A percentile compares a stretch with the other conserved stretches of the same genome.
phyloP scores from a whole-genome alignment of 768 basidiomycete species.

The Rhizopogon sp. region DNA sequence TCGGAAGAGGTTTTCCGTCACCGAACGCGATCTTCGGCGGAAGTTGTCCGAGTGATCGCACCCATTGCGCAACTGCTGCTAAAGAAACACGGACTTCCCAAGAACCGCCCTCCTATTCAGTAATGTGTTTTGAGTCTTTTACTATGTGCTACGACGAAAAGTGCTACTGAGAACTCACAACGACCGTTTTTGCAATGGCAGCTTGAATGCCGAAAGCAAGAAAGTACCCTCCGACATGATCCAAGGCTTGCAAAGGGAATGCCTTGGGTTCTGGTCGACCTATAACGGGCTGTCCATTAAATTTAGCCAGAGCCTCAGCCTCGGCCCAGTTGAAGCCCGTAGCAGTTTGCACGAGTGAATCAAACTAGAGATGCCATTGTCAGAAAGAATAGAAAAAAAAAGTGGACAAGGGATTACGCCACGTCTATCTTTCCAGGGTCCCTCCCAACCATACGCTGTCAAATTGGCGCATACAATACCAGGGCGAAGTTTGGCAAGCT shows the following conservation, averaged over 20 bases:
- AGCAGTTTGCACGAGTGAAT: slow-evolving; percentile 60
- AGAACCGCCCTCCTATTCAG: slow-evolving; percentile 50
- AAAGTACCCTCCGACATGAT: slow-evolving; percentile 56
- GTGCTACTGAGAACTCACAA: slow-evolving; percentile 24
- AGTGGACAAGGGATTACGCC: slow-evolving; percentile 33
- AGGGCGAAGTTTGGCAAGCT: slow-evolving; percentile 33
- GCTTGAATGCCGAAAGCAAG: slow-evolving; percentile 55
- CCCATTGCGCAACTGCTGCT: slow-evolving; percentile 50
- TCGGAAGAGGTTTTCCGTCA: slow-evolving; percentile 34
- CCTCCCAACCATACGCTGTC: slow-evolving; percentile 53
- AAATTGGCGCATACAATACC: slow-evolving; percentile 53
- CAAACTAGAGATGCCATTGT: slow-evolving; percentile 39
- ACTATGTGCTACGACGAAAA: not conserved
- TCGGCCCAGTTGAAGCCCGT: slow-evolving; percentile 58
- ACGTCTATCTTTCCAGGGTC: slow-evolving; percentile 48
- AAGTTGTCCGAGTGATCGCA: slow-evolving; percentile 48
- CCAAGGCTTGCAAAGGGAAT: slow-evolving; percentile 54
- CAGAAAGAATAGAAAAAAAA: not conserved
- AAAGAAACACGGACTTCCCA: slow-evolving; percentile 59
- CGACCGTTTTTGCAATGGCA: slow-evolving; percentile 48
- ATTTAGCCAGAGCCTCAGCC: slow-evolving; percentile 39
- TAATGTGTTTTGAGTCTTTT: not conserved
- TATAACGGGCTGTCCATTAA: slow-evolving; percentile 7
- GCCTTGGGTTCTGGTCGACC: slow-evolving; percentile 20
- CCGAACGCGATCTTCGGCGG: slow-evolving; percentile 38